These are phyloP conservation scores for Casuarina cunninghamiana DNA, from an alignment of 306 rosid genomes.

Conservation along the genomic window DNA sequence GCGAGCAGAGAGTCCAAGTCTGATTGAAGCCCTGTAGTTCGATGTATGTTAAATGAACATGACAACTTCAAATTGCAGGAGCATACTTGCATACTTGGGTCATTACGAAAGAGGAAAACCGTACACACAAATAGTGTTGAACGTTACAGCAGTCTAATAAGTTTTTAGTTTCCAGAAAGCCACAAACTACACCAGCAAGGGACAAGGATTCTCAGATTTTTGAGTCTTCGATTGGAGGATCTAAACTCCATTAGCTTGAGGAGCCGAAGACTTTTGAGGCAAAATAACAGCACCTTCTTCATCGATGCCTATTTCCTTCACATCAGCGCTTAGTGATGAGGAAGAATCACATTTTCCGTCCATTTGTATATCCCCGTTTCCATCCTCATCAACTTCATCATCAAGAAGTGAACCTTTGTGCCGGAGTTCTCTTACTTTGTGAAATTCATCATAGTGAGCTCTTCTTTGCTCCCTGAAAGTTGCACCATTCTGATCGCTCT, in stretches of 20 bases:
- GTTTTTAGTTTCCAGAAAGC: slow-evolving; percentile 1
- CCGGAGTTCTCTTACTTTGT: slow-evolving; percentile 71
- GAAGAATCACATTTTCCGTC: slow-evolving; percentile 42
- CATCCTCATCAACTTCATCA: slow-evolving; percentile 62
- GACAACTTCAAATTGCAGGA: slow-evolving; percentile 4
- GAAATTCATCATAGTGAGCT: slow-evolving; percentile 88
- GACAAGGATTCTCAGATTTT: slow-evolving; percentile 2
- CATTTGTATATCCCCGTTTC: slow-evolving; percentile 23
- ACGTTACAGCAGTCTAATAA: slow-evolving; percentile 20
- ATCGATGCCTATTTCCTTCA: slow-evolving; percentile 61
- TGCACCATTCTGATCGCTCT: slow-evolving; percentile 48
- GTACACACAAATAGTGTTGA: slow-evolving; percentile 29
- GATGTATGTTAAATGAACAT: not conserved
- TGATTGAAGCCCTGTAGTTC: not conserved
- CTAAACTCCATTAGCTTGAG: slow-evolving; percentile 60
- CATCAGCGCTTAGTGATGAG: slow-evolving; percentile 55
- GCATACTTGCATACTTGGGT: not conserved
- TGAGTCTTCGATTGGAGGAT: slow-evolving; percentile 25
- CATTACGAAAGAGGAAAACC: slow-evolving; percentile 14
- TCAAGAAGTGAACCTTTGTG: slow-evolving; percentile 50
- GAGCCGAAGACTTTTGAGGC: slow-evolving; percentile 22
- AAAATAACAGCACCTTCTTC: slow-evolving; percentile 23
- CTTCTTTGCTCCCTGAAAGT: slow-evolving; percentile 73
- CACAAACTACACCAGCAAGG: slow-evolving; percentile 24
- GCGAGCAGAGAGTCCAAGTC: not conserved